Evolutionary conservation across 2,329 filamentous ascomycete species (phyloP).

Genomic region (Penicillium sp.): DNA sequence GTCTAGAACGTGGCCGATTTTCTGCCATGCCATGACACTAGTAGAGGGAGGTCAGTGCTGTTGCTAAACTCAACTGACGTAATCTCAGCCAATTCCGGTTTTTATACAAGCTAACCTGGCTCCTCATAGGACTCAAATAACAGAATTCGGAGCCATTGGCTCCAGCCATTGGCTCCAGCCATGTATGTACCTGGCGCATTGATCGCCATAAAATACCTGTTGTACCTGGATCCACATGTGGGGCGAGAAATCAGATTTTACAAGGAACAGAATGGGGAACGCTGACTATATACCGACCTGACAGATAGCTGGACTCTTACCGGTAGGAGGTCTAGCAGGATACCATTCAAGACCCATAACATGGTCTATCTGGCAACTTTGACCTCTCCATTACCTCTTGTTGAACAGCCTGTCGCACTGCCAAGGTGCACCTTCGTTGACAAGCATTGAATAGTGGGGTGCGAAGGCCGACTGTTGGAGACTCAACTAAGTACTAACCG

Average conservation of each 20-base stretch:
- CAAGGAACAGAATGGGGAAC: background rate
- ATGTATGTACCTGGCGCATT: background rate
- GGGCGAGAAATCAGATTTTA: background rate
- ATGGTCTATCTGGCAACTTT: background rate
- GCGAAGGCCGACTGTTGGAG: background rate
- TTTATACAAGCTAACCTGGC: background rate
- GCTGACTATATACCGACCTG: background rate
- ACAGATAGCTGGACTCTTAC: background rate
- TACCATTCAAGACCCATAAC: background rate
- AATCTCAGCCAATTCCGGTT: background rate
- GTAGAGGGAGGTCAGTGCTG: background rate
- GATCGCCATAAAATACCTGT: background rate
- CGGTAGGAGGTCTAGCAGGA: background rate
- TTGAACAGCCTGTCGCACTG: background rate
- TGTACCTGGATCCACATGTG: constrained; percentile 1
- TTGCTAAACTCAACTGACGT: background rate
- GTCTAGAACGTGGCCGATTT: background rate
- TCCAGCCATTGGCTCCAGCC: background rate
- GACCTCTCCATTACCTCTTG: background rate
- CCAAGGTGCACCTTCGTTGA: background rate
- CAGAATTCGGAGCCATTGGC: background rate
- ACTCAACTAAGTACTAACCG: background rate
- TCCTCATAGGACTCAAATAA: background rate
- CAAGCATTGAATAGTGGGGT: background rate
- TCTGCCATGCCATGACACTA: background rate